A percentile compares a stretch with the other conserved stretches of the same genome.
These are phyloP conservation scores for Pythium periplocum DNA, from an alignment of 352 stramenopile species.

Conservation along the genomic window DNA sequence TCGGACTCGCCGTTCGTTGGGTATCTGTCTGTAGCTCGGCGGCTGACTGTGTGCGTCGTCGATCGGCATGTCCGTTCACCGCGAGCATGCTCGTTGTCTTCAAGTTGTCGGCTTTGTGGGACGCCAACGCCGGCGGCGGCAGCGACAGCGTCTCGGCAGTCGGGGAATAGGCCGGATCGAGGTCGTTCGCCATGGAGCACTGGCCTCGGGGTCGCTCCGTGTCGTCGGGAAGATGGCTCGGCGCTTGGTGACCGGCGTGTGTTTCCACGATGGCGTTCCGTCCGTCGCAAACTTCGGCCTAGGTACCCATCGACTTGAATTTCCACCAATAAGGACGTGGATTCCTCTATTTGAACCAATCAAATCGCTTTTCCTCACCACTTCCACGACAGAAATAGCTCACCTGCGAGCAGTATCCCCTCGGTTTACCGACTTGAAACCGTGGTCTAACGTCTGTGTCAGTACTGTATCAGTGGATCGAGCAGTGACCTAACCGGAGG, in stretches of 20 bases:
- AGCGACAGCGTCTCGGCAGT: conserved; percentile 6
- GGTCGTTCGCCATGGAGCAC: conserved; percentile 20
- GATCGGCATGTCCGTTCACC: conserved; percentile 7
- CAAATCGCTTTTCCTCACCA: not conserved
- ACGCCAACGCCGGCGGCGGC: not conserved
- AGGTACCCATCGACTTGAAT: too few relatives aligned
- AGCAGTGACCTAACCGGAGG: conserved; percentile 2
- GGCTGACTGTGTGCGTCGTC: conserved; percentile 51
- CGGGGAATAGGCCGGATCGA: conserved; percentile 6
- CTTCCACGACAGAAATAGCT: conserved; percentile 9
- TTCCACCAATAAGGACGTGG: conserved; percentile 4
- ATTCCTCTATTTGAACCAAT: conserved; percentile 10
- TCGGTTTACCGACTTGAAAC: too few relatives aligned
- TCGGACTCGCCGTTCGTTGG: conserved; percentile 3
- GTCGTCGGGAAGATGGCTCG: too few relatives aligned
- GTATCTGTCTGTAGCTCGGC: conserved; percentile 22
- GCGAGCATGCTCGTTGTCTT: not conserved
- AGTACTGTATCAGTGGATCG: conserved; percentile 1
- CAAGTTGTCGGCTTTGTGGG: not conserved
- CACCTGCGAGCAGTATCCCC: too few relatives aligned
- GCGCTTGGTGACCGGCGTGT: too few relatives aligned
- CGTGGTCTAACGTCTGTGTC: too few relatives aligned
- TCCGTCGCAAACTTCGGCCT: too few relatives aligned
- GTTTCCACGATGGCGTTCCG: too few relatives aligned
- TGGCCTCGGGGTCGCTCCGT: not conserved